Evolutionary conservation across 768 basidiomycete species (phyloP), one percentile per base, ranked within the genome.

Genomic region (Tricholoma furcatifolium): DNA sequence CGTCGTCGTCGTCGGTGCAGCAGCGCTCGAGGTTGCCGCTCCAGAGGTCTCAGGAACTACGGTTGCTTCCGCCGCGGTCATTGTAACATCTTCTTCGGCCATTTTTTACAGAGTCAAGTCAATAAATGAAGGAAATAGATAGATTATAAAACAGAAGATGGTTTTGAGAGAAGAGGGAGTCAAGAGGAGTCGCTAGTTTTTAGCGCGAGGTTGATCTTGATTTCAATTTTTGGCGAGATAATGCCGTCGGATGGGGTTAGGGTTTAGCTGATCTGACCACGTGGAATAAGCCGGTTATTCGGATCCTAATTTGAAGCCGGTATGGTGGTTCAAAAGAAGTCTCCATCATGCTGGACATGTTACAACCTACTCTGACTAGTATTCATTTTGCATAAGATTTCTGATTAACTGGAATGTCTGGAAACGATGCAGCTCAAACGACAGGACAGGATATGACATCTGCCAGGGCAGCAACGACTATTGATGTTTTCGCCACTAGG

Each of bases 401-500:
- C 36, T 12, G 14, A 12, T 20, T 21, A 27, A 15, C 35, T 30
- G 47, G 20, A 17, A 56, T 60, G 58, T 43, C 58, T 41, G 38
- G 34, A 17, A 47, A 39, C 56, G 74, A 78, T 62, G 57, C 70
- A 35, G 80, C 72, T 47, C 72, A 67, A 23, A 80, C 78, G 60
- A 83, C 78, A 10, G 72, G 60, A 2, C 58, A 74, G 40, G 85
- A 86, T 58, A 79, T 87, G 78, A 61, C 59, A 31, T 65, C 65
- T 15, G 83, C 84, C 0, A 69, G 84, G 24, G 61, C 58, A n/a
- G 63, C 50, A 11, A 67, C 79, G 11, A 70, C 76, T 1, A 64
- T 85, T 40, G 66, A 75, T 38, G 61, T 80, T 10, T 62, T 67
- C 34, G 64, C 57, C n/a, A 63, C 83, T 3, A 72, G 78, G 41